These are phyloP conservation scores for Salisapilia sapeloensis DNA, from an alignment of 352 stramenopile species.

Conservation along the genomic window DNA sequence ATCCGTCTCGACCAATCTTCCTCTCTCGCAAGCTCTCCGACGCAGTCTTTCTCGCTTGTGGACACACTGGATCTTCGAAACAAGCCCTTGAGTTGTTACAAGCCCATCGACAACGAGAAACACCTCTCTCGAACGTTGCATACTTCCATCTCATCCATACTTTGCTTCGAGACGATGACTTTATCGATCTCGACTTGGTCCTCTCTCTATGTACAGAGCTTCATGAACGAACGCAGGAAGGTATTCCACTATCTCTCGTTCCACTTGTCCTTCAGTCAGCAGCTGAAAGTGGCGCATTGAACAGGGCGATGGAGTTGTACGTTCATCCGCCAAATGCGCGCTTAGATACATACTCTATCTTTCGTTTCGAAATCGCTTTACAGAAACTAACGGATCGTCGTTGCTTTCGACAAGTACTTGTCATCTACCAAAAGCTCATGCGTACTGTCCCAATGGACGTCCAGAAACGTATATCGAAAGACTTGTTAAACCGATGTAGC, in stretches of 20 bases:
- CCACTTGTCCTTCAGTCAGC: slow-evolving; percentile 40
- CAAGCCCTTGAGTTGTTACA: slow-evolving; percentile 4
- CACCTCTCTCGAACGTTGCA: slow-evolving; percentile 4
- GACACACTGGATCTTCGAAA: slow-evolving; percentile 4
- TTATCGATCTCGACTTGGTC: slow-evolving; percentile 23
- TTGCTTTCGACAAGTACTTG: slow-evolving; percentile 26
- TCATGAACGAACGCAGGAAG: slow-evolving; percentile 11
- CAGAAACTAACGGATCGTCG: slow-evolving; percentile 29
- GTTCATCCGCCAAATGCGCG: slow-evolving; percentile 11
- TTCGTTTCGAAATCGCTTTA: slow-evolving; percentile 49
- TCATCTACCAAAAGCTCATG: slow-evolving; percentile 35
- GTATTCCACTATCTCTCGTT: slow-evolving; percentile 28
- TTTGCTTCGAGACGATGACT: slow-evolving; percentile 29
- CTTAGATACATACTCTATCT: slow-evolving; percentile 30
- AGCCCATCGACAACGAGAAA: slow-evolving; percentile 2
- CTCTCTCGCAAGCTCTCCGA: slow-evolving; percentile 5
- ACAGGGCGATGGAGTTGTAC: slow-evolving; percentile 54
- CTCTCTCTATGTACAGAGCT: slow-evolving; percentile 39
- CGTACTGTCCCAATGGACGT: slow-evolving; percentile 13
- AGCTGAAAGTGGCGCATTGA: slow-evolving; percentile 23
- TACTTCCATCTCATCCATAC: slow-evolving; percentile 45
- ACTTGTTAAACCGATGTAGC: slow-evolving; percentile 11
- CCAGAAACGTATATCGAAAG: slow-evolving; percentile 45
- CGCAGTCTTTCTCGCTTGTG: slow-evolving; percentile 6
- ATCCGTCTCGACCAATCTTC: slow-evolving; percentile 1